Conservation (phyloP, 805 yeast genomes). For the Torulaspora maleeae region DNA sequence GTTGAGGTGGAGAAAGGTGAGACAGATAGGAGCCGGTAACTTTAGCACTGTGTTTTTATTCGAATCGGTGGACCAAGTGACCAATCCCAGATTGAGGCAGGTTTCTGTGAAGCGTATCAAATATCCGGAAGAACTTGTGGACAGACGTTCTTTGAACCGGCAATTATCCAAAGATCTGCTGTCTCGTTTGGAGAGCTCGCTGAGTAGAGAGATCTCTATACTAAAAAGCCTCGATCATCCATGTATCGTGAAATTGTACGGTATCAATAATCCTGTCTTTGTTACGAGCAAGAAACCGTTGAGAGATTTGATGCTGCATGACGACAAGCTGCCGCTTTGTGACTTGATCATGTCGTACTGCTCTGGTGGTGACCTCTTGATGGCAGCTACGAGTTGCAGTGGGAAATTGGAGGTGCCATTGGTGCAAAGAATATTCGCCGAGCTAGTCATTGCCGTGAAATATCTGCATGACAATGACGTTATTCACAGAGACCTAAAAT, state of each 20-base stretch:
- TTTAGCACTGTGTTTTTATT: slow-evolving; percentile 62
- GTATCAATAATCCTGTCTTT: slow-evolving; percentile 35
- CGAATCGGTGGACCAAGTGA: slow-evolving; percentile 24
- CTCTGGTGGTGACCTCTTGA: slow-evolving; percentile 80
- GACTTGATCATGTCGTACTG: slow-evolving; percentile 69
- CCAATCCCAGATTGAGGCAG: slow-evolving; percentile 11
- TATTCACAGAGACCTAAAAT: slow-evolving; percentile 87
- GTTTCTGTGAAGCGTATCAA: slow-evolving; percentile 71
- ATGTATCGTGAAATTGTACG: slow-evolving; percentile 58
- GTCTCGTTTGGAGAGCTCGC: slow-evolving; percentile 54
- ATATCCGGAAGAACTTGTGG: slow-evolving; percentile 32
- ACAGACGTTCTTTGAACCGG: slow-evolving; percentile 17
- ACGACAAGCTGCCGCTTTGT: slow-evolving; percentile 20
- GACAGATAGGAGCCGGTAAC: slow-evolving; percentile 59
- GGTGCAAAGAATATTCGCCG: slow-evolving; percentile 61
- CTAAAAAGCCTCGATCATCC: slow-evolving; percentile 59
- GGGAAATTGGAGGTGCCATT: slow-evolving; percentile 44
- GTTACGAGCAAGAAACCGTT: slow-evolving; percentile 29
- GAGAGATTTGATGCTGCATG: slow-evolving; percentile 32
- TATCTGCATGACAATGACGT: slow-evolving; percentile 65
- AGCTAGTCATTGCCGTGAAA: slow-evolving; percentile 61
- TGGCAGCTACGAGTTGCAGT: slow-evolving; percentile 46
- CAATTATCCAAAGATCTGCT: slow-evolving; percentile 39
- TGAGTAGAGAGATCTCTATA: slow-evolving; percentile 70
- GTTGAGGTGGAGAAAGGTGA: slow-evolving; percentile 36